Base-by-base conservation (phyloP, 805 yeast genomes). In the Isabelozyma rhagii region DNA sequence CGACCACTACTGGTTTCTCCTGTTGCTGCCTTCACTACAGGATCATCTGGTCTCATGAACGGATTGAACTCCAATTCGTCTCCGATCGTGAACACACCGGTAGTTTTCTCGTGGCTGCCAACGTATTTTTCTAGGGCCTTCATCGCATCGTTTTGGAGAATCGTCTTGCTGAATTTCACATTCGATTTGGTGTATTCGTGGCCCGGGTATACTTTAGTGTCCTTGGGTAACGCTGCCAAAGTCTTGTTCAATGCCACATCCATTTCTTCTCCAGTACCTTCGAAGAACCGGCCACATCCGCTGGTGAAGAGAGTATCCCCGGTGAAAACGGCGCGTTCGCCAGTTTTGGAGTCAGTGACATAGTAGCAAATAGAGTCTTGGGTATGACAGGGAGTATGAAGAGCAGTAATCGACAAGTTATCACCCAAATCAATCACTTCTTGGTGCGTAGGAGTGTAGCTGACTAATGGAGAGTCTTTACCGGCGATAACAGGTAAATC, bases 341-440 rank as follows among this genome's bases (percentile, higher is more conserved):
- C 78, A 0, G 91, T 81, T 36, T 66, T 63, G n/a, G 64, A 57
- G 63, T 93, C 98, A 44, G 73, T 72, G 0, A 81, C 90, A 58
- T 68, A 87, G 68, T 90, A 94, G 63, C 98, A 93, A 52, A 94
- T 88, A 3, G 97, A 89, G 68, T 94, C 99, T 68, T 87, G 94
- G 0, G 99, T 94, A 67, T 94, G 99, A 64, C 99, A 94, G 4
- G 99, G 99, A 0, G 99, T 94, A 68, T 93, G 93, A 39, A 93
- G 74, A 0, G 97, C 96, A 1, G 85, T 83, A 46, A 92, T 80
- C 14, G 81, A 75, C 46, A 93, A 62, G 53, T 78, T 66, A 40
- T 75, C 71, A 4, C 97, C 97, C 51, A 91, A 69, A 51, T 77
- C 75, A 51, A 87, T 73, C 15, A 73, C 69, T 53, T 83, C 88